Conservation (phyloP, 1,139 yeast species). For the Debaryomyces coudertii region DNA sequence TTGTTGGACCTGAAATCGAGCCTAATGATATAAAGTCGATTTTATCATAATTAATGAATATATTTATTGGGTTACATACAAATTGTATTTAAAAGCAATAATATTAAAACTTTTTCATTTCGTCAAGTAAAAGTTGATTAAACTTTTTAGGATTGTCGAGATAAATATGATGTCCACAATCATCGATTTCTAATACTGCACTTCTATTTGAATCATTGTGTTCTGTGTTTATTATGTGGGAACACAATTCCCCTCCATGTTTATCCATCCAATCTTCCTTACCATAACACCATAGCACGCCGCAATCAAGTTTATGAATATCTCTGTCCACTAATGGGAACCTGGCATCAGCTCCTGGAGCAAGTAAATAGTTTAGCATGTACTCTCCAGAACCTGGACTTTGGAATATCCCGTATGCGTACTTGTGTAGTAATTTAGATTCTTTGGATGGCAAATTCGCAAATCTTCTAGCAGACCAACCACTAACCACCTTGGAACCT, state of each 20-base stretch:
- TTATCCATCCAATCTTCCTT: slow-evolving; percentile 79
- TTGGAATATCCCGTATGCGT: slow-evolving; percentile 71
- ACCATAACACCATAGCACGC: slow-evolving; percentile 72
- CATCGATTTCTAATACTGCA: slow-evolving; percentile 47
- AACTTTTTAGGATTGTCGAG: slow-evolving; percentile 60
- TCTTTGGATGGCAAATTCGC: slow-evolving; percentile 49
- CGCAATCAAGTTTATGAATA: slow-evolving; percentile 51
- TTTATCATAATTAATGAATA: slow-evolving; percentile 4
- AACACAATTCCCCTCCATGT: slow-evolving; percentile 53
- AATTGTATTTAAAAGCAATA: not conserved
- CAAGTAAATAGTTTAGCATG: slow-evolving; percentile 65
- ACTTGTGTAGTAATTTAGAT: slow-evolving; percentile 55
- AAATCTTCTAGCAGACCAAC: slow-evolving; percentile 75
- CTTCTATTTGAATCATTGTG: slow-evolving; percentile 32
- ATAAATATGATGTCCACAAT: slow-evolving; percentile 74
- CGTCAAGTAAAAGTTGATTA: slow-evolving; percentile 48
- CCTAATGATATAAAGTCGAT: slow-evolving; percentile 14
- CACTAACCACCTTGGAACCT: slow-evolving; percentile 73
- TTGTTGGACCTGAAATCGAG: slow-evolving; percentile 26
- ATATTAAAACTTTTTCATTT: slow-evolving; percentile 23
- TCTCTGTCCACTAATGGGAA: slow-evolving; percentile 57
- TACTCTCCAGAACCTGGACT: slow-evolving; percentile 78
- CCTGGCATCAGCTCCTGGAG: slow-evolving; percentile 78
- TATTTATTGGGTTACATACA: not conserved
- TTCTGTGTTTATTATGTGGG: slow-evolving; percentile 35